Conservation (phyloP, 2,329 filamentous ascomycete species). For the Sporothrix variecibatus region DNA sequence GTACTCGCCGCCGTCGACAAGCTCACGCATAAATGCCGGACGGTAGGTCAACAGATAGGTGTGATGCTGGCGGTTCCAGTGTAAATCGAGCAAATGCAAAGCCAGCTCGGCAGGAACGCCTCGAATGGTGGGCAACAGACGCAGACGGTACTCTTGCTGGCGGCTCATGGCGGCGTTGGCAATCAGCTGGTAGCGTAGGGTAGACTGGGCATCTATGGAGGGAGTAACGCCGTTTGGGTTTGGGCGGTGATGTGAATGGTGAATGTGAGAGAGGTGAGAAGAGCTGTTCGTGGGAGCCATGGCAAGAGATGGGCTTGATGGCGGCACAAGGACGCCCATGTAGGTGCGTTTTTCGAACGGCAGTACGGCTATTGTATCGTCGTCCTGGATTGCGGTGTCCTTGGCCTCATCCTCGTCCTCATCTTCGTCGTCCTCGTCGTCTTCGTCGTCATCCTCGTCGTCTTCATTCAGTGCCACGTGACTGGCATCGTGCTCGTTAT, state of each 20-base stretch:
- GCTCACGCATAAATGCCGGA: conserved; percentile 42
- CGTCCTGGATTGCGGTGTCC: background rate
- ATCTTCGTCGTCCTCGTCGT: background rate
- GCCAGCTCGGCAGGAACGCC: conserved; percentile 38
- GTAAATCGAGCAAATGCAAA: conserved; percentile 42
- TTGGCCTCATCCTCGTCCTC: background rate
- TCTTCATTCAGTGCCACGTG: background rate
- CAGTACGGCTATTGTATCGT: background rate
- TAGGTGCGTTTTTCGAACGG: background rate
- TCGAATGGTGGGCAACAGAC: conserved; percentile 23
- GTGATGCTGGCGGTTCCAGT: conserved; percentile 45
- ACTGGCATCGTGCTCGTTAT: background rate
- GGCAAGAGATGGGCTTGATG: background rate
- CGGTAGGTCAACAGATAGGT: conserved; percentile 43
- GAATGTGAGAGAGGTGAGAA: background rate
- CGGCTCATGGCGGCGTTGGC: conserved; percentile 27
- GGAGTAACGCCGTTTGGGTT: background rate
- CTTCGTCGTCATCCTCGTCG: conserved; percentile 3
- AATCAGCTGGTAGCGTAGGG: conserved; percentile 23
- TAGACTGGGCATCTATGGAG: background rate
- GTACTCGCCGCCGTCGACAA: conserved; percentile 40
- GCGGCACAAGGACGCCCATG: conserved; percentile 15
- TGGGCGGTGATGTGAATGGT: background rate
- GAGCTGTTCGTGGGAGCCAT: background rate
- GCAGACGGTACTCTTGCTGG: conserved; percentile 25